Evolutionary conservation across 2,329 filamentous ascomycete genomes (phyloP).

Genomic region (Colletotrichum gigasporum): DNA sequence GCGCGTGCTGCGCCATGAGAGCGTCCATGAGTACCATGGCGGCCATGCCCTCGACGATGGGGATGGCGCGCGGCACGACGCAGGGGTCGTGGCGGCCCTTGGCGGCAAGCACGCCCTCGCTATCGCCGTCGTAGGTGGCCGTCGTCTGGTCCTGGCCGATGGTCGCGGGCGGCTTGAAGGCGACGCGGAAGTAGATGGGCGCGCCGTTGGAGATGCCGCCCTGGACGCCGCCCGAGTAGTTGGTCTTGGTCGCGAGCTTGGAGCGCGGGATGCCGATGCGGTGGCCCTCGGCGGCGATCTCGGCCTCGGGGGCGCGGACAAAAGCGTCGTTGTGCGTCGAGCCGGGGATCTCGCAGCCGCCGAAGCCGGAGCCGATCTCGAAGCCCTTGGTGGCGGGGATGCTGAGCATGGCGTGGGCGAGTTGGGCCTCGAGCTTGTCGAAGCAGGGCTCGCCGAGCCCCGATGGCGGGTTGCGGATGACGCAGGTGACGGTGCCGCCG

Average conservation of each 20-base stretch:
- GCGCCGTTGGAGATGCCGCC: conserved; percentile 95
- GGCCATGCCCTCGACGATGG: conserved; percentile 92
- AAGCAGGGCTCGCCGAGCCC: conserved; percentile 95
- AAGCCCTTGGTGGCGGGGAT: conserved; percentile 97
- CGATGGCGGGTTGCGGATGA: conserved; percentile 85
- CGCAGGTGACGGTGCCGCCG: conserved; percentile 93
- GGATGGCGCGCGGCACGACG: conserved; percentile 87
- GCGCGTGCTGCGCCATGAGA: conserved; percentile 80
- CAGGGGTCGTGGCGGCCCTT: conserved; percentile 96
- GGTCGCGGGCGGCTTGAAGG: conserved; percentile 94
- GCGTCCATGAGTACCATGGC: conserved; percentile 88
- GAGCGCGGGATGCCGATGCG: conserved; percentile 60
- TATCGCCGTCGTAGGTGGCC: conserved; percentile 76
- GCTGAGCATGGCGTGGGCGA: conserved; percentile 93
- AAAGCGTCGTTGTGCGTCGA: conserved; percentile 95
- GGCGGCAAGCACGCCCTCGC: conserved; percentile 81
- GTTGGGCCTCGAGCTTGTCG: conserved; percentile 91
- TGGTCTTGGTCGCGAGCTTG: conserved; percentile 85
- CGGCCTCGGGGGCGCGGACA: conserved; percentile 61
- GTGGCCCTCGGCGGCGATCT: conserved; percentile 43
- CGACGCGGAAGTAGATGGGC: conserved; percentile 92
- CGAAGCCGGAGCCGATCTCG: conserved; percentile 93
- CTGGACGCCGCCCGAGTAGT: conserved; percentile 95
- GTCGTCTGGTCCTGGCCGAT: conserved; percentile 91
- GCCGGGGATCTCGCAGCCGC: conserved; percentile 84